Evolutionary conservation across 441 rosid genomes (phyloP), one percentile per base, ranked within the genome.

Genomic region (Corymbia citriodora): DNA sequence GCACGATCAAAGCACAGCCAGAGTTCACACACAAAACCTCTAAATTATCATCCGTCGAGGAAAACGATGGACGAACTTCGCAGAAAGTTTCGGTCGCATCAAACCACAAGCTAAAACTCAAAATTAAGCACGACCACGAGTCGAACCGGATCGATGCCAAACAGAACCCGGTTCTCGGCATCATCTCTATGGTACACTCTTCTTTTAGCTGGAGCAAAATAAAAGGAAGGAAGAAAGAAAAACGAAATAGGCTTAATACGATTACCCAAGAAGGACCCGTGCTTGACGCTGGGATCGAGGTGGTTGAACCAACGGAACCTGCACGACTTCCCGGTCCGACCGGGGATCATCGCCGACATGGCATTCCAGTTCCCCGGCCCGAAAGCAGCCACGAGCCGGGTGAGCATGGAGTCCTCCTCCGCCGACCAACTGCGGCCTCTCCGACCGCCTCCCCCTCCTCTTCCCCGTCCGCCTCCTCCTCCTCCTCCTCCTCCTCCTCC

Each of bases 241-340:
- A 72, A 10, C 4, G 52, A 79, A 74, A 45, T 52, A 79, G n/a
- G 52, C 52, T 23, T 79, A 23, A 23, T 79, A 23, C 15, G 85
- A 79, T 79, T 79, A 79, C 85, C 85, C 52, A 52, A 55, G 90
- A 89, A 89, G 6, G 88, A 59, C 16, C 48, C 74, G 17, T 50
- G 90, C 81, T 89, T 88, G 31, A 89, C 82, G 61, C 45, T 55
- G 15, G 90, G 90, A 27, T 70, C 87, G 23, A 89, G 90, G 83
- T 89, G 88, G 88, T 89, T 89, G 31, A 63, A 65, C 90, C 90
- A 89, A 31, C 88, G 81, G 50, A 89, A 70, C 54, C 90, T 88
- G 74, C 90, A 89, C n/a, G 90, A 89, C 82, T 86, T 86, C 52
- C 61, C 90, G 31, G 88, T 48, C 49, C 90, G 88, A 29, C 90